Evolutionary conservation across 352 stramenopile genomes (phyloP), one percentile per base, ranked within the genome.

Genomic region (Phytophthora uliginosa): DNA sequence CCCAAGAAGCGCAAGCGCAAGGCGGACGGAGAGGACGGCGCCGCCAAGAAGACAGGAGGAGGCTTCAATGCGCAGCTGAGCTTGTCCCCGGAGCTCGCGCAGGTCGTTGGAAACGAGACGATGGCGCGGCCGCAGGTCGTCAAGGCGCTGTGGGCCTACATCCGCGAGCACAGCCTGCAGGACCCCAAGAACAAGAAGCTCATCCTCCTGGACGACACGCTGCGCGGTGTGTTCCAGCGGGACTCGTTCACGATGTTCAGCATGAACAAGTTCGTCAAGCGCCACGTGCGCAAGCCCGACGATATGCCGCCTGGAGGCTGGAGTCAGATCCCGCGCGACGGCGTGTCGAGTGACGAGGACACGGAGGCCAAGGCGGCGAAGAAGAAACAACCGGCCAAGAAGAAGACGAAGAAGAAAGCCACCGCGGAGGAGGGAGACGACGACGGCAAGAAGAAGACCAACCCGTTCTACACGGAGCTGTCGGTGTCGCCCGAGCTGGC

Each of bases 141-240:
- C 36, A 99, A 99, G 73, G 78, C 82, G n/a, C 63, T 99, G 2
- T 99, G 97, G 97, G 91, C 97, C 56, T 99, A 99, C 76, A 99
- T 99, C 59, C 91, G 90, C 54, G 92, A 98, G 60, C 85, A 99
- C 68, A 75, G 97, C 26, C 84, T 99, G 38, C 97, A 99, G 78
- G 96, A 99, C 79, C 97, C 97, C 7, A 88, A 89, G 33, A 97
- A 99, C 74, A 98, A 97, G 76, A 90, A 95, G 18, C 83, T 91
- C 59, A 99, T 99, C 65, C 65, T 98, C 9, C 78, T 98, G 56
- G 95, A 99, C 71, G 91, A 95, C 33, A 90, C 74, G 38, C 73
- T 99, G 59, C 83, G 83, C 54, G 73, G 69, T 22, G 88, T 96
- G 8, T 96, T 96, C 64, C 85, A 94, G 59, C 81, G 88, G 2